Base-by-base conservation (phyloP, 192 early-diverging fungal genomes). In the Lobosporangium transversale region DNA sequence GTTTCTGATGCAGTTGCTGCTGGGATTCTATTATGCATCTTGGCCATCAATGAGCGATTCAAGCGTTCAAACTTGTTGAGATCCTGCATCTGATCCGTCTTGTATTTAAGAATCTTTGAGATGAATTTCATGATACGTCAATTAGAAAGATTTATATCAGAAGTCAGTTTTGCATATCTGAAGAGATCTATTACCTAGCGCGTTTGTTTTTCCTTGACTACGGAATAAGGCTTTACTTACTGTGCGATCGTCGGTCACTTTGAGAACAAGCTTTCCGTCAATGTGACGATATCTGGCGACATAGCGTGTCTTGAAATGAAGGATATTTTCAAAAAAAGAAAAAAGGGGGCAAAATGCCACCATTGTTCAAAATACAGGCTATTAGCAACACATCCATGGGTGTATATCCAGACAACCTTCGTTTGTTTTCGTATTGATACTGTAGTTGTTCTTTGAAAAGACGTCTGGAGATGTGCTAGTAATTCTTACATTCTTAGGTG, bases 41-140 rank as follows among this genome's bases (percentile, higher is more conserved):
- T 85, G 18, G 56, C 61, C 90, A 93, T 89, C 67, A 93, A 63
- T 9, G 79, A 81, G 1, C 78, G 54, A 67, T 91, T 93, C 33
- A 93, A 66, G 4, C 81, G 70, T 54, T 91, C 90, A 70, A 93
- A 90, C 67, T 90, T 92, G 61, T 87, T 86, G 45, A 93, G 69
- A 67, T 93, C 92, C 37, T 81, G 83, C 49, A 84, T 68, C 57
- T 87, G 84, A 63, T 91, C 85, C 1, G 91, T 93, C 59, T 88
- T 86, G 76, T 82, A 93, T 62, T 90, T 91, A 21, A 90, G 36
- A 44, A 53, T 26, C 36, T 33, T 27, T 20, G n/a, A n/a, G n/a
- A n/a, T n/a, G n/a, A n/a, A n/a, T n/a, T n/a, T n/a, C n/a, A n/a
- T n/a, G n/a, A n/a, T n/a, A n/a, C n/a, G n/a, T n/a, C n/a, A n/a